Base-by-base conservation (phyloP, 768 basidiomycete species). In the Tulasnella calospora region DNA sequence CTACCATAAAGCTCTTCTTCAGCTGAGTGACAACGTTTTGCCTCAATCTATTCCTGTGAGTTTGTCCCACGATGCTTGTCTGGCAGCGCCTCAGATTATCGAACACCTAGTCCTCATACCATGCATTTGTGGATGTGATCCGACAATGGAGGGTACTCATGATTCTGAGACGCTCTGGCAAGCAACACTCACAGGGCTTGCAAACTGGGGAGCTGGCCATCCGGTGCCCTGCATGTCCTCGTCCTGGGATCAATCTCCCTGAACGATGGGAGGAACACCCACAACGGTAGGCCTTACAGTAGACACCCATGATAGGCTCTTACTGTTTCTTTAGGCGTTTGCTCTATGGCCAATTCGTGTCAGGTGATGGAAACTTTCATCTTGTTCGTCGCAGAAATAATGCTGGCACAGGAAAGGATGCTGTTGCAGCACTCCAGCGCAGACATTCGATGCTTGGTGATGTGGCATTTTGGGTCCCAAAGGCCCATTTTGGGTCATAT, bases 321-420 rank as follows among this genome's bases (percentile, higher is more conserved):
- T 67, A 67, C 13, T 12, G 2, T 33, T 2, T 33, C 6, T 15
- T 4, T 33, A 73, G 71, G 0, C 40, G 40, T 21, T 17, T 73
- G 13, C 27, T 73, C 3, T 73, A 73, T 73, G 71, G 40, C n/a
- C 17, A 41, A 12, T 73, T 73, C 71, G 8, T 73, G 10, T 73
- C 71, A n/a, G 71, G 71, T 15, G 71, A 73, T 41, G 71, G 71
- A 19, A 73, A 73, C 71, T 73, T 73, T 15, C 71, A 73, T 27
- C 71, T 73, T 5, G 40, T 41, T 10, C 71, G 27, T 10, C 27
- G 71, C 13, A 27, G 30, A 35, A 67, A 67, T 27, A 8, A 35
- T 33, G 61, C 61, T 67, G 61, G 61, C 36, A 47, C 71, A 73
- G 71, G 71, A 2, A 27, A n/a, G n/a, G 36, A 73, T 10, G 46